Conservation (phyloP, 768 basidiomycete species). For the Lactarius akahatsu region DNA sequence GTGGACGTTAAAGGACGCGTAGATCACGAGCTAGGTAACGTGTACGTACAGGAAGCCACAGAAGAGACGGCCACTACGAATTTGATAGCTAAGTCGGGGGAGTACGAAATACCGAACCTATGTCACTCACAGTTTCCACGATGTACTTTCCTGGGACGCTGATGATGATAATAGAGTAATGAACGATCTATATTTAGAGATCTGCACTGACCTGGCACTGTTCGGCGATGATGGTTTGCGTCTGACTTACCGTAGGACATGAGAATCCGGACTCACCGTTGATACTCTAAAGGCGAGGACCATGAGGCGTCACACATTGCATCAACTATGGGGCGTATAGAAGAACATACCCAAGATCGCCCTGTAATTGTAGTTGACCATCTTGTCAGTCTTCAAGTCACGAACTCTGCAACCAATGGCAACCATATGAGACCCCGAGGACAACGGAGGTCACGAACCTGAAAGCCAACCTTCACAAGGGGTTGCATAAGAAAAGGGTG, state of each 20-base stretch:
- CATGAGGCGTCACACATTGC: background rate
- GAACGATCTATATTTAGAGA: background rate
- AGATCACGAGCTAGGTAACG: background rate
- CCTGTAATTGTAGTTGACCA: constrained; percentile 10
- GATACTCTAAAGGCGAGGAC: background rate
- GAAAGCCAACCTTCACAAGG: background rate
- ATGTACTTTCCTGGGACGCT: constrained; percentile 14
- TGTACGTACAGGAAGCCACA: constrained; percentile 22
- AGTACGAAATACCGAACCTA: background rate
- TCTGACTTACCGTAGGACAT: background rate
- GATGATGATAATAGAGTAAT: background rate
- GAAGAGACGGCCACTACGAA: constrained; percentile 10
- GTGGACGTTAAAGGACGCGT: background rate
- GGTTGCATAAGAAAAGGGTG: background rate
- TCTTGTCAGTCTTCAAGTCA: constrained; percentile 12
- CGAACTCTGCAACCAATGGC: constrained; percentile 16
- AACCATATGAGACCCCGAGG: constrained; percentile 15
- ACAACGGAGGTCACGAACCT: constrained; percentile 21
- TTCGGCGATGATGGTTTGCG: background rate
- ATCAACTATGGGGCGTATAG: background rate
- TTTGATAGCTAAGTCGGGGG: background rate
- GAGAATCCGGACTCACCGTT: background rate
- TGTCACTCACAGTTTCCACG: constrained; percentile 10
- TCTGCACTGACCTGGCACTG: constrained; percentile 9
- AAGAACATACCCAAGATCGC: background rate